Base-by-base conservation (phyloP, 495 filamentous ascomycete species). In the Penicillium angulare region DNA sequence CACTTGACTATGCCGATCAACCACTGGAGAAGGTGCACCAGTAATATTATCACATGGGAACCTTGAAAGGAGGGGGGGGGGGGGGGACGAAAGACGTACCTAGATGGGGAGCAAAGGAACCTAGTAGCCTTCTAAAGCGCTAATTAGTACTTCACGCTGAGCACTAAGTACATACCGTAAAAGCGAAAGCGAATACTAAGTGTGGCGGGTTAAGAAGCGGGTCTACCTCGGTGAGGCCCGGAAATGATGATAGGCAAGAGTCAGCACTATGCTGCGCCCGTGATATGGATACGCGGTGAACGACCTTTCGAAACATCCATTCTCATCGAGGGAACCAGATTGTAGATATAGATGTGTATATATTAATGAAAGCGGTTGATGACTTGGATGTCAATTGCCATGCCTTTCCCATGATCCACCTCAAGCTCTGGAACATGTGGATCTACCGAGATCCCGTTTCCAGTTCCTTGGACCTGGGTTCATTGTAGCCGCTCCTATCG, bases 401-500 rank as follows among this genome's bases (percentile, higher is more conserved):
- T 50, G 43, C 27, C 27, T 31, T 24, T 45, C 56, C 38, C 15
- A 20, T 40, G 43, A 46, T 49, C 54, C 60, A 59, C 50, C 42
- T 29, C 40, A 61, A 61, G 35, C 36, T 53, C 43, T 50, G 60
- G 50, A 35, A 60, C 53, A 36, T 52, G 61, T 62, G 56, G 61
- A 60, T 62, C 61, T 56, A 56, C 57, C 55, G 55, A 65, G 55
- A 65, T 60, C 59, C 50, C 52, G 45, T 47, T 41, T 53, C 61
- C 51, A 53, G 55, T 53, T 7, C 47, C 59, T 45, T 56, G 61
- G 59, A 18, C 32, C 36, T 50, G 59, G 55, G 53, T 50, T 56
- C 43, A 34, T 36, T 21, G 20, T 23, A 44, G 24, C 39, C 38
- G 47, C 43, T 32, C 36, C 35, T 43, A 41, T 32, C 24, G 43